Base-by-base conservation (phyloP, 192 early-diverging fungal genomes). In the Coemansia sp. region DNA sequence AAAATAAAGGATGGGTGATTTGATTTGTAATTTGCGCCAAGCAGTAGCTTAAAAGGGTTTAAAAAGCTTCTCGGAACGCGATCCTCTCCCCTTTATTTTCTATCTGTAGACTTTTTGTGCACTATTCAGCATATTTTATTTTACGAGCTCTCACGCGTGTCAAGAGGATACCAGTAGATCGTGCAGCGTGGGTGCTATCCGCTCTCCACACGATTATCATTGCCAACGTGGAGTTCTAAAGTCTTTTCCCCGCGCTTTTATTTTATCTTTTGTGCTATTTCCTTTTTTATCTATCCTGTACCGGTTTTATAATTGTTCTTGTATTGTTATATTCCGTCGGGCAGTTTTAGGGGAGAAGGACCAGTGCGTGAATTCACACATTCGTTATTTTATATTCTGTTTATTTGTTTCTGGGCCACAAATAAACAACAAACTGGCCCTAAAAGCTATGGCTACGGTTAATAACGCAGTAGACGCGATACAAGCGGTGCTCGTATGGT, bases 401-500 rank as follows among this genome's bases (percentile, higher is more conserved):
- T 49, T 49, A 19, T 49, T 49, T 49, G 15, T 49, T 19, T 14
- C 6, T 14, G 48, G 48, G 21, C n/a, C 21, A 53, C 21, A 14
- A 53, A 15, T 14, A 49, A 49, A 49, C 14, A n/a, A 10, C 12
- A 47, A 4, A 52, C 0, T 21, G 21, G 51, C 14, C 22, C 51
- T 29, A 52, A 52, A 52, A 25, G 11, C 11, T 38, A 61, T 61
- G 25, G 47, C 7, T 14, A 3, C 47, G 14, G 47, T 61, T 8
- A 32, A 61, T 29, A 61, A 49, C 29, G 59, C 59, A 48, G 15
- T 58, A 45, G 35, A 19, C 6, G 23, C 11, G 38, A 25, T 24
- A 22, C 58, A 35, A 19, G 57, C 41, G 32, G 49, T 54, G 3
- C 17, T 43, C 41, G 52, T 12, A 25, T 71, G 57, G 69, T 9